Evolutionary conservation across 2,329 filamentous ascomycete genomes (phyloP), one percentile per base, ranked within the genome.

Genomic region (Exophiala sp.): DNA sequence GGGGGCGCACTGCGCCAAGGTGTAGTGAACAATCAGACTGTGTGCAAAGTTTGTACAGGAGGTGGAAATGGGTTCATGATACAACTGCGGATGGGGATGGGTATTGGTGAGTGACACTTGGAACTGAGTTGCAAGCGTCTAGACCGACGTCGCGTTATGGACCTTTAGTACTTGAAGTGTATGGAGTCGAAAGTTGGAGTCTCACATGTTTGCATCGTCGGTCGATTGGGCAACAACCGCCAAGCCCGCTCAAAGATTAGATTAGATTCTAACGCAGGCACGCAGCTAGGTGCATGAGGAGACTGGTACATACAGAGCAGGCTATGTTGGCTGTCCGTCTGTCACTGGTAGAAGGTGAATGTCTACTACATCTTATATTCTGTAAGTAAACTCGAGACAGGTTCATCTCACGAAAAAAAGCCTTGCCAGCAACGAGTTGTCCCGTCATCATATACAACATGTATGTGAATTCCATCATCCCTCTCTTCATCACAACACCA

Each of bases 151-250:
- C 29, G 29, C 29, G 29, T 13, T 32, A 13, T 32, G 29, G 29
- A 7, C n/a, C 29, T 32, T n/a, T 13, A 32, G 29, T 27, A 10
- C 24, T 10, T 27, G 24, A 10, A 27, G n/a, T n/a, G n/a, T n/a
- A n/a, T n/a, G n/a, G n/a, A 27, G 24, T 27, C 24, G 6, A 27
- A 27, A 10, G 24, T n/a, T 32, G 29, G 29, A 3, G 29, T 32
- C 24, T 27, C 35, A n/a, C 35, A 41, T 48, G 29, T 18, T 30
- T 30, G 40, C 40, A 29, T 24, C 16, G 22, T 43, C 40, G 40
- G 40, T 43, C 22, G 23, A 29, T 37, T 42, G 46, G 23, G 34
- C 34, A 37, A 37, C 34, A 37, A 37, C 5, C 16, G 34, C 34
- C 34, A 37, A 37, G 34, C 34, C 34, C 14, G 5, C 5, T 37